Conservation (phyloP, 2,329 filamentous ascomycete genomes). For the Botryosphaeria dothidea region DNA sequence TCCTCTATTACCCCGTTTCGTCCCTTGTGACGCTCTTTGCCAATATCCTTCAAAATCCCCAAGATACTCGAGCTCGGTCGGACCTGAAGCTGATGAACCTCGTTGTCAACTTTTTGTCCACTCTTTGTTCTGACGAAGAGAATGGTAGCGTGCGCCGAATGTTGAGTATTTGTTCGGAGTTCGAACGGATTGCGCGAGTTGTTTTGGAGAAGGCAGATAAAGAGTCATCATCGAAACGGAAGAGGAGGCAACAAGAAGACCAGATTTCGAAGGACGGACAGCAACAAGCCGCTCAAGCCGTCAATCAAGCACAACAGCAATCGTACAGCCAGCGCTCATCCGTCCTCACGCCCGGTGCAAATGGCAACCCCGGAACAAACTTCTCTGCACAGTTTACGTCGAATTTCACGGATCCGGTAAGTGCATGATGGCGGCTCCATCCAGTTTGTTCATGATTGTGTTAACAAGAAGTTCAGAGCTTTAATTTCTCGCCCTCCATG, state of each 20-base stretch:
- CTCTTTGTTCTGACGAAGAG: constrained; percentile 84
- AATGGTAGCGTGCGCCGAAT: constrained; percentile 91
- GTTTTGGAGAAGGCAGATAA: constrained; percentile 91
- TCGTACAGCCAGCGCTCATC: constrained; percentile 25
- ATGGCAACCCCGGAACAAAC: background rate
- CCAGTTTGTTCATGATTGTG: background rate
- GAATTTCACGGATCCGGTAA: constrained; percentile 13
- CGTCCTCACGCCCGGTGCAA: background rate
- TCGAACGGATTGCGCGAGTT: constrained; percentile 87
- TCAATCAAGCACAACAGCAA: constrained; percentile 33
- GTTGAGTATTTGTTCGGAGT: constrained; percentile 92
- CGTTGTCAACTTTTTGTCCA: constrained; percentile 88
- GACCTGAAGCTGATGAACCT: constrained; percentile 90
- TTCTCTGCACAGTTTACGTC: background rate
- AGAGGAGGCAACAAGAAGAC: constrained; percentile 73
- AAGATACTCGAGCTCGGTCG: constrained; percentile 82
- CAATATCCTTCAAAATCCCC: constrained; percentile 93
- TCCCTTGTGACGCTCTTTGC: constrained; percentile 93
- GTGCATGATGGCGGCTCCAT: background rate
- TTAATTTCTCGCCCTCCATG: constrained; percentile 42
- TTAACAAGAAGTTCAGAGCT: constrained; percentile 25
- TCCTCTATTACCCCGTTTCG: constrained; percentile 95
- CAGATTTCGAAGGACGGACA: constrained; percentile 32
- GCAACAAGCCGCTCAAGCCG: constrained; percentile 22
- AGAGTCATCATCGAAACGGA: constrained; percentile 76